phyloP scores from a whole-genome alignment of 495 filamentous ascomycete species.

The Haplographium delicatum region DNA sequence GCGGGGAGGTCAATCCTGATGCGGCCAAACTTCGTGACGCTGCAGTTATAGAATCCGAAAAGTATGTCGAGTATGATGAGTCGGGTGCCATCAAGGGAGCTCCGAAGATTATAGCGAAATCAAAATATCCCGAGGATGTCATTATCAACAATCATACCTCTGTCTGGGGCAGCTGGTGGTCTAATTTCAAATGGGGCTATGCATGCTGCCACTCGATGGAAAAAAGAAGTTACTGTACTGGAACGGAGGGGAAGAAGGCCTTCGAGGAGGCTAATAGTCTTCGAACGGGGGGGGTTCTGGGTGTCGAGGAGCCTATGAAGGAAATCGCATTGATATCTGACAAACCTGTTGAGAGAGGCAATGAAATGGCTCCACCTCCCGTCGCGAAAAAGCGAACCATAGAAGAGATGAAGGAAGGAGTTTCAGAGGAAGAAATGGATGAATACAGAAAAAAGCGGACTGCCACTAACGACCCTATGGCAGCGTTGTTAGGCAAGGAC shows the following conservation, averaged over 20 bases:
- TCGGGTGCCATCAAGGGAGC: constrained; percentile 82
- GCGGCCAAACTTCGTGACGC: constrained; percentile 56
- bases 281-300: constrained; percentile 43
- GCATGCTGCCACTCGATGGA: constrained; percentile 88
- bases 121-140: constrained; percentile 87
- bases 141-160: constrained; percentile 85
- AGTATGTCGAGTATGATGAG: constrained; percentile 95
- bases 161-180: constrained; percentile 98
- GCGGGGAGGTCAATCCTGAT: constrained; percentile 61
- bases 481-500: constrained; percentile 62
- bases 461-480: constrained; percentile 79
- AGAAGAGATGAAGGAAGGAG: constrained; percentile 67
- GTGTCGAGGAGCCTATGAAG: constrained; percentile 25
- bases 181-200: constrained; percentile 94
- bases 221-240: constrained; percentile 97
- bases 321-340: constrained; percentile 31
- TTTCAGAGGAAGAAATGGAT: constrained; percentile 79
- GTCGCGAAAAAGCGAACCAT: constrained; percentile 59
- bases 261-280: constrained; percentile 62
- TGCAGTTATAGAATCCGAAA: constrained; percentile 73
- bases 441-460: constrained; percentile 68
- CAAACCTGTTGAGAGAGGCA: constrained; percentile 25
- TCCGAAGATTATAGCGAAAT: constrained; percentile 67
- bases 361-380: constrained; percentile 5
- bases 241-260: constrained; percentile 72